These are phyloP conservation scores for Eruca vesicaria DNA, from an alignment of 441 rosid species.

Conservation along the genomic window DNA sequence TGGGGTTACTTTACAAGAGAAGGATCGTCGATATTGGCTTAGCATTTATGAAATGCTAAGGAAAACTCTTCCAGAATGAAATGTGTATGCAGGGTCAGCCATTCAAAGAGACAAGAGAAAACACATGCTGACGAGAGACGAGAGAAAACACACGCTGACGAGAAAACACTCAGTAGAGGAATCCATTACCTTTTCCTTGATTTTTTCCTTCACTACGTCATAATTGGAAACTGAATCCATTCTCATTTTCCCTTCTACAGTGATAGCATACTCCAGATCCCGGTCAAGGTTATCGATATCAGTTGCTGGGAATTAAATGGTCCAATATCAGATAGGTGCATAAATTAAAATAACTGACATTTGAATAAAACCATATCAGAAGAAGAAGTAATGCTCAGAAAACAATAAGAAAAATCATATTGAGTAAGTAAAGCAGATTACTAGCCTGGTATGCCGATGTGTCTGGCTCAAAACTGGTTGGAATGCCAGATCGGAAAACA, in stretches of 20 bases:
- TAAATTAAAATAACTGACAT: not conserved
- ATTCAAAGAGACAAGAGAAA: conserved; percentile 23
- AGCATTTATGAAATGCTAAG: conserved; percentile 14
- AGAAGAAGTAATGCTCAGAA: conserved; percentile 6
- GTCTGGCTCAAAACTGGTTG: conserved; percentile 89
- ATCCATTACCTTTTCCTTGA: conserved; percentile 68
- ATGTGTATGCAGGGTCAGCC: conserved; percentile 13
- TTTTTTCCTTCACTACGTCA: conserved; percentile 82
- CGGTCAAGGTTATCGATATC: conserved; percentile 89
- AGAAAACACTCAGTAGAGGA: conserved; percentile 48
- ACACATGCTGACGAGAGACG: conserved; percentile 14
- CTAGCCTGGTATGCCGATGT: conserved; percentile 78
- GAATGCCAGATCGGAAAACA: conserved; percentile 98
- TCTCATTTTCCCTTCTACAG: conserved; percentile 96
- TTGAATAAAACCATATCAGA: conserved; percentile 9
- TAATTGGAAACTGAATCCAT: conserved; percentile 82
- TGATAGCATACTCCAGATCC: conserved; percentile 94
- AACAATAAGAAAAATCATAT: conserved; percentile 5
- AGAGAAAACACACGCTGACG: conserved; percentile 19
- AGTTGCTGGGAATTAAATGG: conserved; percentile 67
- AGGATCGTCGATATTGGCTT: conserved; percentile 1
- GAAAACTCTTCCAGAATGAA: conserved; percentile 14
- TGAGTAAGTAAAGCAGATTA: conserved; percentile 27
- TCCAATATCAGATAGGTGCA: conserved; percentile 36
- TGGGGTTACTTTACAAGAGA: conserved; percentile 6